Evolutionary conservation across 306 rosid species (phyloP).

Genomic region (Fragaria nilgerrensis): DNA sequence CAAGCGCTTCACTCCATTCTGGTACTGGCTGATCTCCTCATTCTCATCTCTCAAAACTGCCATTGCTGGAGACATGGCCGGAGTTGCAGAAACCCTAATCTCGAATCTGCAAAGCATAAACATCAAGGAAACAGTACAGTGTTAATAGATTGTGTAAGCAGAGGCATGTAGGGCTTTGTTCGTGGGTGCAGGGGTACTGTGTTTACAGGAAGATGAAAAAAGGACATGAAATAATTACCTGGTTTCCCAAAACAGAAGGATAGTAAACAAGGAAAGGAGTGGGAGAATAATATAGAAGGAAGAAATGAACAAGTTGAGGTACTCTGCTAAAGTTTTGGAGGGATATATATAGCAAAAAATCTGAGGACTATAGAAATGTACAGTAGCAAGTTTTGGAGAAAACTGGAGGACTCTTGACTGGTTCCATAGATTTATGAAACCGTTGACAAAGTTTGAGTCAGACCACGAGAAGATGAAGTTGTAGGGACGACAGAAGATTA

Average conservation of each 20-base stretch:
- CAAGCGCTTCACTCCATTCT: constrained; percentile 71
- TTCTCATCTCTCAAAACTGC: constrained; percentile 17
- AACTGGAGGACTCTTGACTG: constrained; percentile 28
- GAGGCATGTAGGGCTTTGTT: neutral
- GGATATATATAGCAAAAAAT: constrained; percentile 14
- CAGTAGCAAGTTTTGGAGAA: constrained; percentile 48
- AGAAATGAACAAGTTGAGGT: constrained; percentile 8
- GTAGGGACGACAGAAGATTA: constrained; percentile 19
- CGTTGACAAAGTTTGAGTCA: constrained; percentile 58
- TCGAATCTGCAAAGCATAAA: neutral
- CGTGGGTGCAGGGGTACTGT: neutral
- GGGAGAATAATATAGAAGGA: constrained; percentile 11
- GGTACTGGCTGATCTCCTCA: constrained; percentile 32
- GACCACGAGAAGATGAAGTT: constrained; percentile 18
- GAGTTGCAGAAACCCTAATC: neutral
- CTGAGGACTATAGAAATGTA: constrained; percentile 6
- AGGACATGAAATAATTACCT: neutral
- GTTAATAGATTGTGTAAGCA: neutral
- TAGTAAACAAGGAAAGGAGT: constrained; percentile 5
- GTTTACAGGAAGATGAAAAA: neutral
- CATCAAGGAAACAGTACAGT: neutral
- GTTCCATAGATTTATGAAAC: constrained; percentile 14
- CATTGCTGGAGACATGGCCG: constrained; percentile 54
- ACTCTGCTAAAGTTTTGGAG: constrained; percentile 3
- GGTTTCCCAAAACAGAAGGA: constrained; percentile 1